Percentiles rank a stretch among this genome's conserved stretches.
phyloP scores from a whole-genome alignment of 2,329 filamentous ascomycete species.

The Hypoxylon rubiginosum region DNA sequence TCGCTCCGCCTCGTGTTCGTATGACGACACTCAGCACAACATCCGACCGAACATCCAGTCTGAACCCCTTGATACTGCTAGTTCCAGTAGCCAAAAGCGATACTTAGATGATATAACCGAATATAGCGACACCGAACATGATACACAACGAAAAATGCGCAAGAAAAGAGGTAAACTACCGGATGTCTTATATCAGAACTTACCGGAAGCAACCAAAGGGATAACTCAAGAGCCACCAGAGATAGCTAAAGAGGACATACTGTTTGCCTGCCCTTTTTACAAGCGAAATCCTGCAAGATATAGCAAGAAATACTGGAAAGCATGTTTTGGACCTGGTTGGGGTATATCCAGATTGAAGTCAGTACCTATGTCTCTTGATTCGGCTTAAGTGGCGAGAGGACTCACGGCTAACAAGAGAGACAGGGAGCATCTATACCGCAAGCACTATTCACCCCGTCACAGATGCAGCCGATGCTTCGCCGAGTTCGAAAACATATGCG shows the following conservation, averaged over 20 bases:
- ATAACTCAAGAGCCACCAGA: not conserved
- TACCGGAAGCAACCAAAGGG: not conserved
- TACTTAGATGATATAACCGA: constrained; percentile 5
- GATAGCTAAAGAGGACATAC: constrained; percentile 3
- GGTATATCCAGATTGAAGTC: constrained; percentile 34
- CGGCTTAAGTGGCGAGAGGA: too few relatives aligned
- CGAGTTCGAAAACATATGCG: constrained; percentile 27
- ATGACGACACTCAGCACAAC: too few relatives aligned
- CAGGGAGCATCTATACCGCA: constrained; percentile 43
- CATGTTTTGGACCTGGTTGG: constrained; percentile 27
- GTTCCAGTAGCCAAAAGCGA: constrained; percentile 7
- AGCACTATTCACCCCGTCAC: constrained; percentile 25
- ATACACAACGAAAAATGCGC: not conserved
- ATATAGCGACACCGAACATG: not conserved
- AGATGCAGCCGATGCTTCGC: constrained; percentile 38
- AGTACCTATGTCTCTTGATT: not conserved
- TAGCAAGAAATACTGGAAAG: constrained; percentile 30
- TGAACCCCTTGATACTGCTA: too few relatives aligned
- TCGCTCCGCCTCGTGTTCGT: too few relatives aligned
- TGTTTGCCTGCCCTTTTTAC: constrained; percentile 34
- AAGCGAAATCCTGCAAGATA: constrained; percentile 26
- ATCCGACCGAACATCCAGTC: too few relatives aligned
- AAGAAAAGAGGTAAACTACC: not conserved
- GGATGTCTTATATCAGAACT: not conserved
- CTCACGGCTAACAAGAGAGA: not conserved